Conservation (phyloP, 169 alveolate genomes). For the Cryptosporidium sp. region DNA sequence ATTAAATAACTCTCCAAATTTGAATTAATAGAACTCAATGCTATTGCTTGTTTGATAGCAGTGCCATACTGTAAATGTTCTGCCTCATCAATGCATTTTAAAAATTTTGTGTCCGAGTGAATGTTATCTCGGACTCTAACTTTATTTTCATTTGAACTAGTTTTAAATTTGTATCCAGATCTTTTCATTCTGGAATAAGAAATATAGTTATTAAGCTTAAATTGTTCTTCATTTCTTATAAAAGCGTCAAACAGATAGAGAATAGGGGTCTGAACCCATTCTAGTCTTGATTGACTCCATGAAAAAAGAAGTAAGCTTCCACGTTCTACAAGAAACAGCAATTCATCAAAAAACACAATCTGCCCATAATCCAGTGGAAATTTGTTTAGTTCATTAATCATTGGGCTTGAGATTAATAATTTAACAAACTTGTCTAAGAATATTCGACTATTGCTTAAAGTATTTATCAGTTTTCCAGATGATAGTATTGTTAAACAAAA, state of each 20-base stretch:
- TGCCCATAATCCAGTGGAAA: background rate
- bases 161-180: constrained; percentile 29
- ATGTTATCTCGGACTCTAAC: background rate
- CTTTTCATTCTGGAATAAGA: constrained; percentile 56
- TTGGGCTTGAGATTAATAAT: background rate
- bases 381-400: constrained; percentile 6
- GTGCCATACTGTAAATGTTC: background rate
- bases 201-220: constrained; percentile 17
- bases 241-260: constrained; percentile 10
- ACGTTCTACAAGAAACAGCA: constrained; percentile 52
- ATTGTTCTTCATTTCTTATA: background rate
- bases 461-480: constrained; percentile 27
- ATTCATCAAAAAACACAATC: constrained; percentile 37
- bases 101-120: background rate
- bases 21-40: background rate
- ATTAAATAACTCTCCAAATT: background rate
- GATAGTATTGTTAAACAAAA: constrained; percentile 26
- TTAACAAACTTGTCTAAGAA: background rate
- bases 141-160: background rate
- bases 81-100: background rate
- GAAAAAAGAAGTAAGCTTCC: constrained; percentile 65
- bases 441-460: background rate
- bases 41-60: background rate
- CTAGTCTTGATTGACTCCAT: constrained; percentile 7
- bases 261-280: constrained; percentile 58